Evolutionary conservation across 305 asterid genomes (phyloP), one percentile per base, ranked within the genome.

Genomic region (Rubia peregrina): DNA sequence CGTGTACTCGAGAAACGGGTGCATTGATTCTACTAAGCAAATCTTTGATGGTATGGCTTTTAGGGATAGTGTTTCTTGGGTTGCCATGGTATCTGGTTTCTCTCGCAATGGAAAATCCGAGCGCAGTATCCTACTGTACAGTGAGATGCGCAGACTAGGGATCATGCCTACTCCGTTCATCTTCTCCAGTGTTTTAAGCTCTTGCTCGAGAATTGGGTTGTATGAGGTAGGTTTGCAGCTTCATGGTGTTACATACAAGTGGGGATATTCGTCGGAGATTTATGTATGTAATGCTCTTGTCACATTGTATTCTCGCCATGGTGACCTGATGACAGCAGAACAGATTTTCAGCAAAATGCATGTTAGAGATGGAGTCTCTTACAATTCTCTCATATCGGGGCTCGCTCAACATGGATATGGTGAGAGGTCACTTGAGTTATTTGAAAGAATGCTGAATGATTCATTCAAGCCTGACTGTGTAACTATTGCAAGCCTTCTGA

Each of bases 1-100:
- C 79, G 82, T 90, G 75, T 90, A 93, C 83, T 84, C 92, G 22
- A 93, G 81, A 84, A 90, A 83, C 73, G 89, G 85, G 43, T 79
- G 44, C 48, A 71, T 86, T 40, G 86, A 85, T 79, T 84, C 87
- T 66, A 93, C 97, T 38, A 60, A 81, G 76, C 80, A 76, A 51
- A 82, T 88, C 43, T 89, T 91, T 73, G 80, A 61, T 53, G 77
- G 74, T 68, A 79, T 89, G 92, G 19, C 69, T 71, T 65, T 74
- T 9, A 85, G 86, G 82, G 95, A 89, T 69, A 90, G 91, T 80
- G 90, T 83, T 73, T 84, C 97, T 71, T 90, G 95, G 97, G 96
- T 93, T 80, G 95, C 96, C 70, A 90, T 90, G 90, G 79, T 89
- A 74, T 86, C 97, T 26, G 96, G 97, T 74, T 85, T 91, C 75